Conservation (phyloP, 148 eudicot species). For the Rhododendron williamsianum region DNA sequence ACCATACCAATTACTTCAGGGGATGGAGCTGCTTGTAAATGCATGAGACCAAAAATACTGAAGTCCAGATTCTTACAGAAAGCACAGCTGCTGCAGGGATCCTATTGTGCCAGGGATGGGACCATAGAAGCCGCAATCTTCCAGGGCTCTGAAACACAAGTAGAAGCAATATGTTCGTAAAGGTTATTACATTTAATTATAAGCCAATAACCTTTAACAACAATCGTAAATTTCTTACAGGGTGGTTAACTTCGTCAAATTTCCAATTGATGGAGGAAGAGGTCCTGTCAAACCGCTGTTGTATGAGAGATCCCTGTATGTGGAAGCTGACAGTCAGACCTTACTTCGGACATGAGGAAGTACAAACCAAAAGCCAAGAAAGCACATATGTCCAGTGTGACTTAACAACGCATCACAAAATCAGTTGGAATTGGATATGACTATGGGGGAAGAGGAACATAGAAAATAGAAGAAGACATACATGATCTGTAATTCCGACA, state of each 20-base stretch:
- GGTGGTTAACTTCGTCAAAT: constrained; percentile 41
- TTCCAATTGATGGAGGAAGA: constrained; percentile 58
- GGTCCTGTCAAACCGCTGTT: constrained; percentile 61
- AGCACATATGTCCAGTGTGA: neutral
- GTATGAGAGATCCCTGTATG: constrained; percentile 70
- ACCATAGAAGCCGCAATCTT: constrained; percentile 71
- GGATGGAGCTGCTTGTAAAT: neutral
- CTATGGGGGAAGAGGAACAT: neutral
- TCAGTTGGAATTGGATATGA: neutral
- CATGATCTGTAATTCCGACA: constrained; percentile 55
- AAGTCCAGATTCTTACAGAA: constrained; percentile 49
- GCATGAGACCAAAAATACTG: neutral
- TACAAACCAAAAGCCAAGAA: neutral
- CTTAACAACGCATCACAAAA: neutral
- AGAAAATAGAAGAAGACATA: constrained; percentile 27
- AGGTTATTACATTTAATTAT: neutral
- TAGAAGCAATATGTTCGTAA: neutral
- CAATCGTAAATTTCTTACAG: constrained; percentile 44
- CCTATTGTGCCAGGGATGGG: constrained; percentile 65
- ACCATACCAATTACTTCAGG: neutral
- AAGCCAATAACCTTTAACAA: neutral
- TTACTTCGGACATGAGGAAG: neutral
- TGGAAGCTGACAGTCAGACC: neutral
- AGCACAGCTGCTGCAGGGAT: constrained; percentile 38
- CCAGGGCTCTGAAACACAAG: constrained; percentile 43